These are phyloP conservation scores for Grosmannia penicillata DNA, from an alignment of 2,329 filamentous ascomycete species.

Conservation along the genomic window DNA sequence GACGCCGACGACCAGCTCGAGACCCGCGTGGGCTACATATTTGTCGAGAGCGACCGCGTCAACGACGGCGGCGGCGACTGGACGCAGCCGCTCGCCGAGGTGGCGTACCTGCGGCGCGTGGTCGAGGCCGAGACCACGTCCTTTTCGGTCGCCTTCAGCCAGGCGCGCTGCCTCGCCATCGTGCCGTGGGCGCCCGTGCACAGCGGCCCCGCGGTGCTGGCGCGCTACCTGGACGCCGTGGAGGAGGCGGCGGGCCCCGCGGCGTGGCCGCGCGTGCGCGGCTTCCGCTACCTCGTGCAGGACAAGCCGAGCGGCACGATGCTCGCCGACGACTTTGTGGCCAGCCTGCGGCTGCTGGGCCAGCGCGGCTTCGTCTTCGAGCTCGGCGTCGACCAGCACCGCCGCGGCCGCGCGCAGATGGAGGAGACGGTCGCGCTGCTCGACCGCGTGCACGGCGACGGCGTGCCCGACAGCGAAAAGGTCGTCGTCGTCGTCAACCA, in stretches of 20 bases:
- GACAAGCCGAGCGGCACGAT: slow-evolving; percentile 55
- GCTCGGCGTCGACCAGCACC: slow-evolving; percentile 66
- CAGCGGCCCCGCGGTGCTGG: slow-evolving; percentile 42
- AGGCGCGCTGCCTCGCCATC: slow-evolving; percentile 49
- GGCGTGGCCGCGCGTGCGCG: slow-evolving; percentile 54
- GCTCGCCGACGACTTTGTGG: slow-evolving; percentile 48
- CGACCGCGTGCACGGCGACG: slow-evolving; percentile 44
- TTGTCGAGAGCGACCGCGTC: slow-evolving; percentile 69
- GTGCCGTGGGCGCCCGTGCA: slow-evolving; percentile 80
- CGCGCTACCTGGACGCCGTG: slow-evolving; percentile 49
- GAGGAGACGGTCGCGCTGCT: slow-evolving; percentile 60
- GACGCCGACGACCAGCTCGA: background rate
- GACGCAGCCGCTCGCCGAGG: slow-evolving; percentile 53
- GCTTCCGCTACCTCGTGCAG: slow-evolving; percentile 74
- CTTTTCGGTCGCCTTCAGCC: too few relatives aligned
- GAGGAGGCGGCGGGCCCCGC: slow-evolving; percentile 45
- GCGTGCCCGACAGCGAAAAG: slow-evolving; percentile 41
- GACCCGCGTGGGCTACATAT: slow-evolving; percentile 54
- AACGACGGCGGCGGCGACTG: slow-evolving; percentile 49
- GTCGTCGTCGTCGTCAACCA: slow-evolving; percentile 66
- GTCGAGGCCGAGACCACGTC: slow-evolving; percentile 45
- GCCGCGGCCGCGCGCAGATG: slow-evolving; percentile 60
- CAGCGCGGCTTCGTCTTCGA: slow-evolving; percentile 58
- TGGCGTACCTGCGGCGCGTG: slow-evolving; percentile 53
- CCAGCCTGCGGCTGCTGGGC: slow-evolving; percentile 49